A percentile compares a stretch with the other conserved stretches of the same genome.
Conservation (phyloP, 495 filamentous ascomycete genomes). For the Penicillium bialowiezense region DNA sequence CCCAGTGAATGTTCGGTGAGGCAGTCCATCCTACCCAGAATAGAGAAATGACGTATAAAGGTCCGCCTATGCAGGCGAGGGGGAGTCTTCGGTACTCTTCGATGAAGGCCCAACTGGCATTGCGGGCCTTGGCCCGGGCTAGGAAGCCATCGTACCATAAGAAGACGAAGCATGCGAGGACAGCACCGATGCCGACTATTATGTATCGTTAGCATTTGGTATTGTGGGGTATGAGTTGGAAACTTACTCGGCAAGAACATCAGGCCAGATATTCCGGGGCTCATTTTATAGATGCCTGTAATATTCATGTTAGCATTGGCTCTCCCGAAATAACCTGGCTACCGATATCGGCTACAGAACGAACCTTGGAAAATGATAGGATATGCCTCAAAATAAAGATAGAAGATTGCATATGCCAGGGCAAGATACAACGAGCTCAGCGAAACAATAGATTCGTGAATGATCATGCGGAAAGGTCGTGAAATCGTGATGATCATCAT, state of each 20-base stretch:
- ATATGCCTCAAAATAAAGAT: conserved; percentile 69
- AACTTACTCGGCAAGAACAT: conserved; percentile 37
- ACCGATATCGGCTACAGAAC: not conserved
- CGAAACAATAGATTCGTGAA: conserved; percentile 59
- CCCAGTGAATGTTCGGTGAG: conserved; percentile 37
- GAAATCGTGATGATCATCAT: conserved; percentile 44
- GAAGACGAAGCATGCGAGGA: conserved; percentile 32
- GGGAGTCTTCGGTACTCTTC: conserved; percentile 42
- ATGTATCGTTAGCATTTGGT: not conserved
- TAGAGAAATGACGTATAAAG: conserved; percentile 35
- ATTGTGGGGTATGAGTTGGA: no score
- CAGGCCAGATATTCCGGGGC: conserved; percentile 29
- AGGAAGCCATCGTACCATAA: conserved; percentile 40
- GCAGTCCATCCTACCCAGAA: conserved; percentile 43
- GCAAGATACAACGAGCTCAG: conserved; percentile 67
- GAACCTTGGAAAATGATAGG: conserved; percentile 60
- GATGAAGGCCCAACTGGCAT: conserved; percentile 32
- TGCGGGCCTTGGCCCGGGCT: conserved; percentile 32
- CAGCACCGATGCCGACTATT: conserved; percentile 32
- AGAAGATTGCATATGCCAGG: conserved; percentile 70
- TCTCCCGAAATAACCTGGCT: no score
- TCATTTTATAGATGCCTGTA: conserved; percentile 36
- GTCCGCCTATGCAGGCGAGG: conserved; percentile 40
- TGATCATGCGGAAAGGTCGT: conserved; percentile 44
- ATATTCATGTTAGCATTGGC: not conserved